Evolutionary conservation across 2,329 filamentous ascomycete genomes (phyloP), one percentile per base, ranked within the genome.

Genomic region (Ophiocordyceps polyrhachis-furcata): DNA sequence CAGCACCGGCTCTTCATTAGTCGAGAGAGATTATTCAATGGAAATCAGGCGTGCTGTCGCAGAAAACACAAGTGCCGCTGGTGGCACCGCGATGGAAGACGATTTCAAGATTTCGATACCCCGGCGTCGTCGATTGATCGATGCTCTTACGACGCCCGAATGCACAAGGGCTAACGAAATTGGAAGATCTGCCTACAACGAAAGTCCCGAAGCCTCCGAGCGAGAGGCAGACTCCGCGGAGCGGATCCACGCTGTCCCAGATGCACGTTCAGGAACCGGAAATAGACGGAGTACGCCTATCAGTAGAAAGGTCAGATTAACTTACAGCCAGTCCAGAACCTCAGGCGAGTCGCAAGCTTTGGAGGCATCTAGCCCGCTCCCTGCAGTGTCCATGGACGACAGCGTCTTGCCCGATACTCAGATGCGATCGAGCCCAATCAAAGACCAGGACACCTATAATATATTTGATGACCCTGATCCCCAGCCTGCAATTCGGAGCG

Each of bases 401-500:
- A 48, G 55, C 21, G 51, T 55, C 41, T 48, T 55, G 7, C 41
- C 52, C 15, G 54, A 53, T 28, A 46, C 51, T 9, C 46, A 41
- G 9, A 29, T 53, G n/a, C 41, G 55, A 1, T 53, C 56, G 9
- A 51, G 51, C 9, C 52, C 53, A 1, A 50, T 48, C 6, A 47
- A 48, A 20, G 51, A 55, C 25, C 50, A 51, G 21, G 49, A 54
- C 37, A 50, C 53, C 9, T 50, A 52, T n/a, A 57, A 58, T 6
- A 47, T 50, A 17, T 68, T 69, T 5, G 56, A 58, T 14, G 62
- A 66, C 1, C 61, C 65, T 20, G 63, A 65, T 15, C 52, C 61
- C 19, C 67, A 65, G 41, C 66, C 68, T 17, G 70, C 71, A 25
- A 74, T 81, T 42, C 69, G 71, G 47, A 78, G 74, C 50, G 72